A percentile compares a stretch with the other conserved stretches of the same genome.
These are phyloP conservation scores for Trametes maxima DNA, from an alignment of 768 basidiomycete species.

Conservation along the genomic window DNA sequence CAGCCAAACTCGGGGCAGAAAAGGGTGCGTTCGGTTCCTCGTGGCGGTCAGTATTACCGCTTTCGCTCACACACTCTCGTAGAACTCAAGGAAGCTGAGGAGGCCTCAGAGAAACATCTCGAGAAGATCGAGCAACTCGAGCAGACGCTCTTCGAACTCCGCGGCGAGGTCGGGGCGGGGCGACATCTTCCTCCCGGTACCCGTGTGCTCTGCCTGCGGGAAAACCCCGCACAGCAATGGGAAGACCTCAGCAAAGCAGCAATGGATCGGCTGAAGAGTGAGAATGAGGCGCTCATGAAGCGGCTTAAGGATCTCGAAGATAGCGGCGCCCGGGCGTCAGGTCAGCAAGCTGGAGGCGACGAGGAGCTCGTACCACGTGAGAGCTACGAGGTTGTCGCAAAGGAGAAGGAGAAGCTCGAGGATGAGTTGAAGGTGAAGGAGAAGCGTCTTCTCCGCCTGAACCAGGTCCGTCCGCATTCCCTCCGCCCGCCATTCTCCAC, in stretches of 20 bases:
- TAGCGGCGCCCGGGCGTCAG: conserved; percentile 32
- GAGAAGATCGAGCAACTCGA: conserved; percentile 71
- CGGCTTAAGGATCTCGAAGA: conserved; percentile 65
- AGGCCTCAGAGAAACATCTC: conserved; percentile 41
- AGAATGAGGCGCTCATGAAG: conserved; percentile 82
- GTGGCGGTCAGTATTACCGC: background rate
- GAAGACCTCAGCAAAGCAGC: conserved; percentile 72
- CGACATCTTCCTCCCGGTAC: conserved; percentile 72
- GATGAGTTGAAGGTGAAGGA: conserved; percentile 75
- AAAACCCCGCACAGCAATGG: conserved; percentile 87
- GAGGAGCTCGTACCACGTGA: conserved; percentile 70
- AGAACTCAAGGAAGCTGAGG: conserved; percentile 50
- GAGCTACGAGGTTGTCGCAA: conserved; percentile 72
- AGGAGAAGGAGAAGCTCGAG: conserved; percentile 58
- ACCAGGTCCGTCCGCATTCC: conserved; percentile 52
- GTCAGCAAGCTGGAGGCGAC: conserved; percentile 20
- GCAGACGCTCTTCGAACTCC: conserved; percentile 76
- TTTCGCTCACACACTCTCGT: background rate
- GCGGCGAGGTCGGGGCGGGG: conserved; percentile 75
- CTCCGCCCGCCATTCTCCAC: background rate
- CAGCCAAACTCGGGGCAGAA: conserved; percentile 38
- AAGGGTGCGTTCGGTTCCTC: conserved; percentile 30
- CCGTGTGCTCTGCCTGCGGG: conserved; percentile 66
- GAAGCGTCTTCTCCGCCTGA: conserved; percentile 75
- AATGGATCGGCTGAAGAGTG: conserved; percentile 73